Evolutionary conservation across 2,329 filamentous ascomycete genomes (phyloP).

Genomic region (Ascosphaera aggregata): DNA sequence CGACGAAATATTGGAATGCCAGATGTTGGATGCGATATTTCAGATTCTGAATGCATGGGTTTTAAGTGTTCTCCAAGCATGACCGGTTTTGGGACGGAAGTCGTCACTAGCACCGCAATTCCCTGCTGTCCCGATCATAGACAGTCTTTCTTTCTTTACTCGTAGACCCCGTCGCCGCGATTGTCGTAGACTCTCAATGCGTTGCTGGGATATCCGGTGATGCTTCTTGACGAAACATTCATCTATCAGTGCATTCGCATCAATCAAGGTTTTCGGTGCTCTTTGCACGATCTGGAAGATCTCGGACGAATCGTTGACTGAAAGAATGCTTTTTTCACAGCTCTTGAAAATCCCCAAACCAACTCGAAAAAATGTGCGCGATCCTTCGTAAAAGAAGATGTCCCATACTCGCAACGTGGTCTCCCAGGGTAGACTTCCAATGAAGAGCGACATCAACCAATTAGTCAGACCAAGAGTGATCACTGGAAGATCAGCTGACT

Average conservation of each 20-base stretch:
- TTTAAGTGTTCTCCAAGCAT: slow-evolving; percentile 13
- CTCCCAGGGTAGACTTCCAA: slow-evolving; percentile 79
- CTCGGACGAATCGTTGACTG: slow-evolving; percentile 71
- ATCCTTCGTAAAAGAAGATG: slow-evolving; percentile 85
- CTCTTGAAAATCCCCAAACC: slow-evolving; percentile 79
- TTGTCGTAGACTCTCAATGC: slow-evolving; percentile 51
- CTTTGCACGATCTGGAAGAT: slow-evolving; percentile 87
- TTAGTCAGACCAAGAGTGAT: slow-evolving; percentile 84
- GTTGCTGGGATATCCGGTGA: slow-evolving; percentile 59
- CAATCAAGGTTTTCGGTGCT: slow-evolving; percentile 56
- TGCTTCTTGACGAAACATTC: slow-evolving; percentile 53
- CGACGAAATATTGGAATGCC: too few relatives aligned
- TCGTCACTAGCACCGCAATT: slow-evolving; percentile 5
- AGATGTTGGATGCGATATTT: not conserved
- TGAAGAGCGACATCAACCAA: slow-evolving; percentile 97
- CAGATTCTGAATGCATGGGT: slow-evolving; percentile 2
- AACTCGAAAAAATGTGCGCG: slow-evolving; percentile 79
- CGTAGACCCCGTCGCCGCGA: slow-evolving; percentile 34
- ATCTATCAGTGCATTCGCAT: slow-evolving; percentile 63
- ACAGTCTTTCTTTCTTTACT: slow-evolving; percentile 18
- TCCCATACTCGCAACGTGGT: slow-evolving; percentile 87
- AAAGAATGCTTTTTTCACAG: slow-evolving; percentile 57
- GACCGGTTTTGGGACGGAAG: slow-evolving; percentile 11
- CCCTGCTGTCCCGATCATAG: slow-evolving; percentile 9
- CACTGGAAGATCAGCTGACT: slow-evolving; percentile 44